Evolutionary conservation across 371 early-diverging fungal species (phyloP).

Genomic region (Apophysomyces ossiformis): DNA sequence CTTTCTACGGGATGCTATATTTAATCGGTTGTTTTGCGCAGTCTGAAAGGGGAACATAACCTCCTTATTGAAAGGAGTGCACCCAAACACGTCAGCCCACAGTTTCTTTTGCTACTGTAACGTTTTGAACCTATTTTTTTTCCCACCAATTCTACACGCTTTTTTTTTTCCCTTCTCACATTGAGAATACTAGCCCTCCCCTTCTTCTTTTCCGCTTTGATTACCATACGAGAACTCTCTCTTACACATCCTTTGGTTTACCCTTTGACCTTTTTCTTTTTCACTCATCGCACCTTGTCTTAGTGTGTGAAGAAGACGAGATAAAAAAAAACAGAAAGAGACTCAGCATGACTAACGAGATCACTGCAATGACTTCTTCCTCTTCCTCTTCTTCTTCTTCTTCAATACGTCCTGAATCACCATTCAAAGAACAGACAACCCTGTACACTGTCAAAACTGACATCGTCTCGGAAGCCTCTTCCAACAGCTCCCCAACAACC

Average conservation of each 20-base stretch:
- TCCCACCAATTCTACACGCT: background rate
- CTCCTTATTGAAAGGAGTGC: slow-evolving; percentile 10
- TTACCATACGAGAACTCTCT: background rate
- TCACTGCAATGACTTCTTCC: background rate
- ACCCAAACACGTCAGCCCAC: slow-evolving; percentile 11
- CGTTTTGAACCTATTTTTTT: background rate
- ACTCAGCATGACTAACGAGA: background rate
- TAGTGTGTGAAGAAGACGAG: background rate
- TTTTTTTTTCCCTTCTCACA: background rate
- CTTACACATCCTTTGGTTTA: background rate
- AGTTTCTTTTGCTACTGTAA: slow-evolving; percentile 12
- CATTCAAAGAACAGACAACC: slow-evolving; percentile 5
- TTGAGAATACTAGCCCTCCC: background rate
- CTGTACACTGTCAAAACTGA: slow-evolving; percentile 8
- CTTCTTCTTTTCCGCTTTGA: too few species aligned
- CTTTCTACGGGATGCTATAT: background rate
- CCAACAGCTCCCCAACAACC: background rate
- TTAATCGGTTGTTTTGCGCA: background rate
- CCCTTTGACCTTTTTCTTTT: background rate
- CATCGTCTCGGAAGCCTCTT: slow-evolving; percentile 8
- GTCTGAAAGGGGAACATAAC: background rate
- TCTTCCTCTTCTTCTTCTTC: too few species aligned
- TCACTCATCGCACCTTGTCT: background rate
- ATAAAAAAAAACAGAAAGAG: background rate
- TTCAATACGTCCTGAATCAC: background rate